Percentiles rank a stretch among this genome's conserved stretches.
These are phyloP conservation scores for Aechmea fasciata DNA, from an alignment of 176 grass and related monocot genomes.

Conservation along the genomic window DNA sequence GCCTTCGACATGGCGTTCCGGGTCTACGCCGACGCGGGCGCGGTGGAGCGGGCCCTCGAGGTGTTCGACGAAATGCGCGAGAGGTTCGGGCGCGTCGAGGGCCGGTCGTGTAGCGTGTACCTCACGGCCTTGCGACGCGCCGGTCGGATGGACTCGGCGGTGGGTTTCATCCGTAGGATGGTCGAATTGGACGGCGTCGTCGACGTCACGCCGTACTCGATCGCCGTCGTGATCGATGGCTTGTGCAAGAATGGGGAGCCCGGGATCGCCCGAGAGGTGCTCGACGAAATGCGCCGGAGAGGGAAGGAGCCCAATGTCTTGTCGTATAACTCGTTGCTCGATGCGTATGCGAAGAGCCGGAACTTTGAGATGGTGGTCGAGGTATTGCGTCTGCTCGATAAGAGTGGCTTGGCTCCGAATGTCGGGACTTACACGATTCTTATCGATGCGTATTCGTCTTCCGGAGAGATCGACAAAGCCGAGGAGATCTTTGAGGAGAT, in stretches of 20 bases:
- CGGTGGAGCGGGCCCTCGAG: conserved; percentile 31
- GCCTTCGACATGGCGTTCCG: conserved; percentile 86
- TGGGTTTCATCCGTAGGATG: conserved; percentile 32
- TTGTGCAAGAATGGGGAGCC: conserved; percentile 50
- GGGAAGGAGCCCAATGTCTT: conserved; percentile 34
- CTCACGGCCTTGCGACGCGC: conserved; percentile 53
- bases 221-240: conserved; percentile 33
- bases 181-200: conserved; percentile 7
- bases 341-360: conserved; percentile 31
- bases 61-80: conserved; percentile 38
- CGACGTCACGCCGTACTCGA: conserved; percentile 34
- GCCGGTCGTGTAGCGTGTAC: conserved; percentile 51
- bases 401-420: conserved; percentile 21
- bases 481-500: conserved; percentile 44
- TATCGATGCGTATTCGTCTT: conserved; percentile 19
- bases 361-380: conserved; percentile 23
- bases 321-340: conserved; percentile 68
- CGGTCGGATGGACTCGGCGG: conserved; percentile 30
- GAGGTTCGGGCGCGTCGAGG: conserved; percentile 54
- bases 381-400: conserved; percentile 28
- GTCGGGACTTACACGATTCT: conserved; percentile 57
- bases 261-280: conserved; percentile 23
- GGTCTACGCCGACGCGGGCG: conserved; percentile 47
- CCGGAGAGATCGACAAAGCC: conserved; percentile 31
- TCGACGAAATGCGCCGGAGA: conserved; percentile 48